These are phyloP conservation scores for Mycena chlorophos DNA, from an alignment of 768 basidiomycete genomes.

Conservation along the genomic window DNA sequence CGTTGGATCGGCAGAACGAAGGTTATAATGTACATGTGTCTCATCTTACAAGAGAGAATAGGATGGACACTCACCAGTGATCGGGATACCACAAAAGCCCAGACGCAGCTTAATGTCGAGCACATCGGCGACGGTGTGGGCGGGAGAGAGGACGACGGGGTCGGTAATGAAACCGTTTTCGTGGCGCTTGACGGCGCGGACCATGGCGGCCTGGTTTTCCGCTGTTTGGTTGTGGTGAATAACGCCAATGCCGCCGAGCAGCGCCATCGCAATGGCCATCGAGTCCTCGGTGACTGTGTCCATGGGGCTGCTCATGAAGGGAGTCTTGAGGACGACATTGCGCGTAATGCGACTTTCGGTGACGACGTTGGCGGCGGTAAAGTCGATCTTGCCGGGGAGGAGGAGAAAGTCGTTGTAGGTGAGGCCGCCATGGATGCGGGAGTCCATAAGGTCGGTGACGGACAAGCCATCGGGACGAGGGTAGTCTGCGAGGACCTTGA, in stretches of 20 bases:
- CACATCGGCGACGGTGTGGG: conserved; percentile 81
- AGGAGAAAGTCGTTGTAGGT: conserved; percentile 98
- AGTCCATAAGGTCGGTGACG: conserved; percentile 85
- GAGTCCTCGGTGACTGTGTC: conserved; percentile 97
- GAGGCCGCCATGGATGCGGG: conserved; percentile 81
- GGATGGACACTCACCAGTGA: conserved; percentile 76
- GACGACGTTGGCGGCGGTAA: conserved; percentile 75
- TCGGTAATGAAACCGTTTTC: conserved; percentile 99
- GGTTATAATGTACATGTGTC: conserved; percentile 53
- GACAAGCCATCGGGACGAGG: conserved; percentile 77
- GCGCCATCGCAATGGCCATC: conserved; percentile 92
- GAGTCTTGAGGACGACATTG: conserved; percentile 90
- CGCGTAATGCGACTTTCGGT: conserved; percentile 87
- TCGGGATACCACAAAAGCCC: conserved; percentile 96
- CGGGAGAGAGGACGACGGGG: conserved; percentile 83
- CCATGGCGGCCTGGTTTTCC: conserved; percentile 91
- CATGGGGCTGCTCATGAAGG: conserved; percentile 98
- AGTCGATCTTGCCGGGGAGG: conserved; percentile 94
- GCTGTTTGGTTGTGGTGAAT: conserved; percentile 95
- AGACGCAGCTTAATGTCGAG: conserved; percentile 88
- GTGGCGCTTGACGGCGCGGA: conserved; percentile 95
- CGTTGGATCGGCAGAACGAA: conserved; percentile 92
- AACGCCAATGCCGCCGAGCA: conserved; percentile 95
- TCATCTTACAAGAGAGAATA: conserved; percentile 41
- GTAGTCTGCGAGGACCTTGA: conserved; percentile 77